phyloP scores from a whole-genome alignment of 768 basidiomycete species.

The Boletus rubropictus region DNA sequence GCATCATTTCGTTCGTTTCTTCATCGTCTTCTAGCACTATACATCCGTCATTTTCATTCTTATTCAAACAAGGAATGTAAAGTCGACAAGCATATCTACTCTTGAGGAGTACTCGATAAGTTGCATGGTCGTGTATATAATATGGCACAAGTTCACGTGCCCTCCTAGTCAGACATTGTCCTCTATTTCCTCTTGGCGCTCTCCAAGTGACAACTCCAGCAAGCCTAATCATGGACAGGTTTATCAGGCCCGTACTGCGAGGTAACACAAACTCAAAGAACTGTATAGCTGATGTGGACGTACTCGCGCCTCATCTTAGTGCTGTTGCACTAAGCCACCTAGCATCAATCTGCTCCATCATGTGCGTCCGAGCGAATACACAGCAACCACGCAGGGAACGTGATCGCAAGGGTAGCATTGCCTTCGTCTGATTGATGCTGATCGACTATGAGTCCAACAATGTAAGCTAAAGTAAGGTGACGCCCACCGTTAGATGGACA shows the following conservation, averaged over 20 bases:
- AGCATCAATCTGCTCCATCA: background rate
- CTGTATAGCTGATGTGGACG: background rate
- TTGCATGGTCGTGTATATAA: background rate
- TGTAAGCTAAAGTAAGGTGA: background rate
- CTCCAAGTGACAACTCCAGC: background rate
- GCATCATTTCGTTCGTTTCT: background rate
- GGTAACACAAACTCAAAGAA: background rate
- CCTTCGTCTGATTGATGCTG: background rate
- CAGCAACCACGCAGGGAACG: background rate
- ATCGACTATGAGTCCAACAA: background rate
- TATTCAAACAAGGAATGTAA: constrained; percentile 9
- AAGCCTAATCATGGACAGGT: background rate
- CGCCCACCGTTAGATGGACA: background rate
- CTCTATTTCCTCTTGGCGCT: background rate
- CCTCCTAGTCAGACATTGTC: background rate
- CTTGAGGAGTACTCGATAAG: background rate
- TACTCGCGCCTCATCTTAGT: background rate
- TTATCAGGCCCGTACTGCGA: background rate
- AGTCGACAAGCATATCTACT: constrained; percentile 1
- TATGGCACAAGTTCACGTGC: background rate
- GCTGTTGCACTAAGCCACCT: background rate
- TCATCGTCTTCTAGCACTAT: background rate
- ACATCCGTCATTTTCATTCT: background rate
- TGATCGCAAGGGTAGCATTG: background rate
- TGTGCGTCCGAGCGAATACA: background rate